These are phyloP conservation scores for Aspergillus mulundensis DNA, from an alignment of 495 filamentous ascomycete genomes.

Conservation along the genomic window DNA sequence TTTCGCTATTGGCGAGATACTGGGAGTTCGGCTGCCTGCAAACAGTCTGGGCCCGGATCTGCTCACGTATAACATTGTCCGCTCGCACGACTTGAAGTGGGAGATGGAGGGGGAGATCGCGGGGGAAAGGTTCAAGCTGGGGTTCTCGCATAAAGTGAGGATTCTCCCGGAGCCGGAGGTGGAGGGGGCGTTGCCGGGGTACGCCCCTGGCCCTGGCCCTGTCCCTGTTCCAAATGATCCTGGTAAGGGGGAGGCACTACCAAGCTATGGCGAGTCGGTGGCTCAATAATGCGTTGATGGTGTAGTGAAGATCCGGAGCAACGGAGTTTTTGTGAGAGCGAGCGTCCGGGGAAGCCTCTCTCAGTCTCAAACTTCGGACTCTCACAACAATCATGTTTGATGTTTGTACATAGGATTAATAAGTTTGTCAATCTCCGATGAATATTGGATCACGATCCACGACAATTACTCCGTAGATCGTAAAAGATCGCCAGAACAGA, in stretches of 20 bases:
- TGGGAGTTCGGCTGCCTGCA: neutral
- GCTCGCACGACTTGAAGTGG: neutral
- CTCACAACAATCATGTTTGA: too few relatives aligned
- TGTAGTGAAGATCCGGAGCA: neutral
- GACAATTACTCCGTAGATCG: too few relatives aligned
- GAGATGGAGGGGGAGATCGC: neutral
- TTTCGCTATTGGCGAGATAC: neutral
- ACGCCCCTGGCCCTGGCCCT: neutral
- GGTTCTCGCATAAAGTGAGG: neutral
- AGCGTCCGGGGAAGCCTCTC: too few relatives aligned
- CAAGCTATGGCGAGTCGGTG: neutral
- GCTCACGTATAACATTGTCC: slow-evolving; percentile 2
- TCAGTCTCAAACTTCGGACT: too few relatives aligned
- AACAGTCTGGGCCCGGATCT: neutral
- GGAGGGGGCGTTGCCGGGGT: neutral
- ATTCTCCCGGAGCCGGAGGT: neutral
- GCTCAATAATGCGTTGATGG: neutral
- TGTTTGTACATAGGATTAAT: neutral
- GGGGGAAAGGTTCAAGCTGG: slow-evolving; percentile 3
- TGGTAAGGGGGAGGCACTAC: neutral
- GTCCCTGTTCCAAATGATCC: too few relatives aligned
- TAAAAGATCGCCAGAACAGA: neutral
- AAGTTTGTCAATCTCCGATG: neutral
- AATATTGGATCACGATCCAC: too few relatives aligned
- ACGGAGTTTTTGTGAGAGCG: neutral